Evolutionary conservation across 2,329 filamentous ascomycete species (phyloP).

Genomic region (Fusarium sp.): DNA sequence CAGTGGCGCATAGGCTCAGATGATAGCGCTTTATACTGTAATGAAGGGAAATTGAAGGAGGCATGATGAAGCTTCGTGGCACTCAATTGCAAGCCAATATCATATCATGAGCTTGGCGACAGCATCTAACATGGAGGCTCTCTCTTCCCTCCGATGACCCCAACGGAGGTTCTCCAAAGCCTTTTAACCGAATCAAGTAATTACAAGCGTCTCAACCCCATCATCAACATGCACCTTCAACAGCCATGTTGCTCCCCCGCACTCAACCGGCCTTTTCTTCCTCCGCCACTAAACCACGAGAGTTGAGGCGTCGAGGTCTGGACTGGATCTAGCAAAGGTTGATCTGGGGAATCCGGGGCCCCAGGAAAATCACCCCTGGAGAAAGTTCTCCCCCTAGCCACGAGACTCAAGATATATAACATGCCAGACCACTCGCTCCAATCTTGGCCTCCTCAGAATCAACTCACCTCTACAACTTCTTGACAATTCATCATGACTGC

Average conservation of each 20-base stretch:
- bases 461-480: not conserved
- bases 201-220: not conserved
- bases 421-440: not conserved
- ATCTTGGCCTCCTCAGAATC: not conserved
- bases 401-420: constrained; percentile 2
- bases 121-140: not conserved
- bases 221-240: not conserved
- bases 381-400: not conserved
- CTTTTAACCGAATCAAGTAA: not conserved
- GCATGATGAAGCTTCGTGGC: not conserved
- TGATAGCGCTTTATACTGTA: not conserved
- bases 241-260: not conserved
- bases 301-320: not conserved
- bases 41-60: not conserved
- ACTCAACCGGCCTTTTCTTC: constrained; percentile 11
- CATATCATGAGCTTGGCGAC: not conserved
- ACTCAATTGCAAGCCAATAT: too few relatives aligned
- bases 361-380: not conserved
- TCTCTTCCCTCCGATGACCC: not conserved
- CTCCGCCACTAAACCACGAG: constrained; percentile 18
- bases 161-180: not conserved
- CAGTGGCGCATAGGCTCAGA: too few relatives aligned
- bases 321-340: not conserved
- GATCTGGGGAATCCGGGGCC: constrained; percentile 31
- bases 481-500: constrained; percentile 21